These are phyloP conservation scores for Sophora flavescens DNA, from an alignment of 306 rosid species.

Conservation along the genomic window DNA sequence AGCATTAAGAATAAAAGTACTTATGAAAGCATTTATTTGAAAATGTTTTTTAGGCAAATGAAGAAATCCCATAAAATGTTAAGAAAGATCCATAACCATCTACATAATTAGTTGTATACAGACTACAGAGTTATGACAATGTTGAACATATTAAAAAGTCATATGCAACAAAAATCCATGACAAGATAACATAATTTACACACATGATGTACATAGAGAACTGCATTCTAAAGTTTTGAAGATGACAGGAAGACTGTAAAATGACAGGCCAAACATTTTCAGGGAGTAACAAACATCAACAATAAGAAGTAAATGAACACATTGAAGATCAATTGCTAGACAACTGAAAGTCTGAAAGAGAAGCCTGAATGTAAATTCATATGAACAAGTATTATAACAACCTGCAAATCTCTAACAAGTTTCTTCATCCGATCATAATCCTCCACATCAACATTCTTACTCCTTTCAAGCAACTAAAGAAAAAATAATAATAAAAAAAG, in stretches of 20 bases:
- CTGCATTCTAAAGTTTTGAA: not conserved
- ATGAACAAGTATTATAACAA: constrained; percentile 34
- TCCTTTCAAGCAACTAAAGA: constrained; percentile 73
- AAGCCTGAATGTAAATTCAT: not conserved
- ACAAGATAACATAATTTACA: constrained; percentile 19
- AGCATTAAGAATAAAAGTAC: not conserved
- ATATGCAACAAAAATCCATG: not conserved
- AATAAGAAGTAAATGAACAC: constrained; percentile 15
- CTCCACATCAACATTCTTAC: constrained; percentile 71
- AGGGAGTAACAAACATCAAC: not conserved
- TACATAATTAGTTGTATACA: not conserved
- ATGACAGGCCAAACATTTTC: constrained; percentile 5
- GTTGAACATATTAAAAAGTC: not conserved
- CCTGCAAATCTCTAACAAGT: constrained; percentile 74
- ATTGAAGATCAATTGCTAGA: not conserved
- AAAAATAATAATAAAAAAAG: not conserved
- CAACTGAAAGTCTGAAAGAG: constrained; percentile 22
- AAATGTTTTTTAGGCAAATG: not conserved
- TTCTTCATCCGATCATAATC: constrained; percentile 81
- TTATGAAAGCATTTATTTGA: not conserved
- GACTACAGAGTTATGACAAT: not conserved
- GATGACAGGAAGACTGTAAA: not conserved
- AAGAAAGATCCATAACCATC: no score
- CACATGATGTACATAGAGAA: not conserved
- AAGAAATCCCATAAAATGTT: no score